A percentile compares a stretch with the other conserved stretches of the same genome.
Evolutionary conservation across 768 basidiomycete species (phyloP).

Genomic region (Agaricus bisporus): DNA sequence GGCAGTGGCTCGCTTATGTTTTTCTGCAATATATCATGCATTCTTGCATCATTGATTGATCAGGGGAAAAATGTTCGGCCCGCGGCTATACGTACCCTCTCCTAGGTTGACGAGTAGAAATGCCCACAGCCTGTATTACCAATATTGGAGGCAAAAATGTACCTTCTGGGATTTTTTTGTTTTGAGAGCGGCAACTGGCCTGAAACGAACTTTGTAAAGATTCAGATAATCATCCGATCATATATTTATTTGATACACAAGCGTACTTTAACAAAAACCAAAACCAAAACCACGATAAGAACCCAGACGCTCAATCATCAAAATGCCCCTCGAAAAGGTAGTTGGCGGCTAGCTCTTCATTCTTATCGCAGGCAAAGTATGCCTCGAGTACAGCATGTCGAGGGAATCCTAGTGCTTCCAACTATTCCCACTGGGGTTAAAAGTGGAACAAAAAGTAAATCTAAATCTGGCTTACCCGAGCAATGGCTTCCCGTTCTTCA

Average conservation of each 20-base stretch:
- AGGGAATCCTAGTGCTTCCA: conserved; percentile 84
- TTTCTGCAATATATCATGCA: no score
- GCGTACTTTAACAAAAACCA: background rate
- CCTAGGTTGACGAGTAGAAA: background rate
- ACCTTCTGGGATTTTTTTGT: no score
- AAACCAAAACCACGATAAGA: background rate
- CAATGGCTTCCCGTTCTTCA: conserved; percentile 86
- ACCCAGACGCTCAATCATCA: conserved; percentile 22
- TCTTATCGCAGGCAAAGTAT: conserved; percentile 92
- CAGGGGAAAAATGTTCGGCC: no score
- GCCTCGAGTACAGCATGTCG: conserved; percentile 81
- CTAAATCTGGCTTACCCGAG: conserved; percentile 55
- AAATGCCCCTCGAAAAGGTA: conserved; percentile 77
- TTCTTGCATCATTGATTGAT: no score
- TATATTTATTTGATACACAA: conserved; percentile 4
- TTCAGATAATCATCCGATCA: no score
- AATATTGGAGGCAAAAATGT: no score
- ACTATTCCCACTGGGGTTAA: conserved; percentile 34
- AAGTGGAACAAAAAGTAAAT: background rate
- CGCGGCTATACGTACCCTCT: no score
- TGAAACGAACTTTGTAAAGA: no score
- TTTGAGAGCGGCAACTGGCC: no score
- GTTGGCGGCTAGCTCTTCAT: conserved; percentile 95
- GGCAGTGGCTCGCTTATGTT: no score
- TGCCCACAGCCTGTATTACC: no score